Evolutionary conservation across 257 asterid genomes (phyloP).

Genomic region (Petrea volubilis): DNA sequence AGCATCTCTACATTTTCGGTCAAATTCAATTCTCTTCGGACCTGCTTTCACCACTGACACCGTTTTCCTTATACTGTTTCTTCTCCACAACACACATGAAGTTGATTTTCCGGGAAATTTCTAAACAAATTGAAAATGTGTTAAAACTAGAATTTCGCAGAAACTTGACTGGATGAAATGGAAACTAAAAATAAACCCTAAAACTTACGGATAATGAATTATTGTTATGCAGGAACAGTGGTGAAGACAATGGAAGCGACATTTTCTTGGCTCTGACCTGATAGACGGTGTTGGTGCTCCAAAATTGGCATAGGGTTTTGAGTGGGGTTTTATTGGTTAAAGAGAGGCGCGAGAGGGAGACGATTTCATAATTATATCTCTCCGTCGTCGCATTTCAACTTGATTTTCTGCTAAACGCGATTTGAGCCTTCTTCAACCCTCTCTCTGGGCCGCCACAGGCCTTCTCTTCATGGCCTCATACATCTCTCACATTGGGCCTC

Average conservation of each 20-base stretch:
- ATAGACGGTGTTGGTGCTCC: conserved; percentile 13
- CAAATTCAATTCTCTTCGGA: conserved; percentile 78
- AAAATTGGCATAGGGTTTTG: conserved; percentile 34
- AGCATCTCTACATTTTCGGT: conserved; percentile 65
- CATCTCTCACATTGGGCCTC: no score
- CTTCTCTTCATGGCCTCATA: no score
- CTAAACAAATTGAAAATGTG: conserved; percentile 33
- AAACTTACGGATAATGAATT: conserved; percentile 44
- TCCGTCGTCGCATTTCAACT: neutral
- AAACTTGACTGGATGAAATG: neutral
- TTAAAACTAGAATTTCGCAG: neutral
- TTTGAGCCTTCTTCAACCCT: no score
- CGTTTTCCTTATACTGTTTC: conserved; percentile 25
- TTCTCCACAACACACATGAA: conserved; percentile 40
- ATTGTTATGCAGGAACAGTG: conserved; percentile 23
- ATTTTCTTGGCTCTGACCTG: conserved; percentile 1
- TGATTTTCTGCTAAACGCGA: no score
- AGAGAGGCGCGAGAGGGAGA: neutral
- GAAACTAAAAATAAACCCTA: neutral
- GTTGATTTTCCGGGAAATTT: conserved; percentile 37
- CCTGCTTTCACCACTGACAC: conserved; percentile 69
- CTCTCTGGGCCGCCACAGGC: no score
- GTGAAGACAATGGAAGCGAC: conserved; percentile 45
- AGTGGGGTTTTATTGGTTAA: conserved; percentile 17
- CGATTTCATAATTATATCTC: neutral